Evolutionary conservation across 2,329 filamentous ascomycete species (phyloP), one percentile per base, ranked within the genome.

Genomic region (Calonectria pauciramosa): DNA sequence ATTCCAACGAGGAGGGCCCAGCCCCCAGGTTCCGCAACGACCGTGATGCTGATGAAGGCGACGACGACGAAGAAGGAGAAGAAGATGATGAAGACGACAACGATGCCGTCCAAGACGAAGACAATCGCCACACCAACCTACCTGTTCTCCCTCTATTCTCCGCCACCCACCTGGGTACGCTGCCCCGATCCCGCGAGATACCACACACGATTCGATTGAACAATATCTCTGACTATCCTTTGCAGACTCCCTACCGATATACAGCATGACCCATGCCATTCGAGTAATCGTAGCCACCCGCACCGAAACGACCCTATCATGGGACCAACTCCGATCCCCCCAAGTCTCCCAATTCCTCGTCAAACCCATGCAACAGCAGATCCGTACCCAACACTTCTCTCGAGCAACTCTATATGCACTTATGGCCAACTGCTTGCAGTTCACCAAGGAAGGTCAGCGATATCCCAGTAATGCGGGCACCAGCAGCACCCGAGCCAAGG

Each of bases 311-410:
- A 96, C 95, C 0, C 87, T 99, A 66, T 94, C 95, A 20, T 99
- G 96, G 96, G 96, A 99, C 77, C 96, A 99, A 84, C 89, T 99
- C 76, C 92, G 96, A 77, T 98, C 96, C n/a, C 96, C 96, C 4
- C 96, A 99, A 83, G 94, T 99, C 71, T 98, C 96, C 20, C 96
- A 98, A 83, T 99, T 99, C 83, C 90, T 99, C 44, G 91, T 98
- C 82, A 98, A 98, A 87, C 96, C 96, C 3, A 97, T 98, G 88
- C 95, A 97, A 85, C 94, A 97, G 83, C 94, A 96, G 84, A 96
- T 98, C 76, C 93, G 94, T 75, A 89, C 91, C 20, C 92, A 94
- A 67, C 95, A 98, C 85, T 96, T 98, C 84, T 96, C 94, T 36
- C 91, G 94, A 63, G 96, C 95, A 13, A 97, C 96, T 0, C 85